Conservation (phyloP, 2,329 filamentous ascomycete genomes). For the Fragosphaeria purpurea region DNA sequence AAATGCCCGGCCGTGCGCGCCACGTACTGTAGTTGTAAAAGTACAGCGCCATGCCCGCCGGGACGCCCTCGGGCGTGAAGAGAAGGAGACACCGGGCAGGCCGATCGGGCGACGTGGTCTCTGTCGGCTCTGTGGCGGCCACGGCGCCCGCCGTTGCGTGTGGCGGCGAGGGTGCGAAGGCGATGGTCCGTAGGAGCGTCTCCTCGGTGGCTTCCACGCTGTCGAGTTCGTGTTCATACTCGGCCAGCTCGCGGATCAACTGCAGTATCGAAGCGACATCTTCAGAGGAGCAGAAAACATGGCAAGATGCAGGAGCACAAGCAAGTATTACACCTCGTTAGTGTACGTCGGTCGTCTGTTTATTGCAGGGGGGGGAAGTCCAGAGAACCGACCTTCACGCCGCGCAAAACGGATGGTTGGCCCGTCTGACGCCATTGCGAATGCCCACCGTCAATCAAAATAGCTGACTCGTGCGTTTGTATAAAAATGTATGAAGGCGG, state of each 20-base stretch:
- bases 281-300: slow-evolving; percentile 23
- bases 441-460: too few species aligned
- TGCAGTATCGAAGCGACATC: slow-evolving; percentile 73
- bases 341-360: too few species aligned
- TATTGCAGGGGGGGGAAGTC: not conserved
- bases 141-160: slow-evolving; percentile 20
- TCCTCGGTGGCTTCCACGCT: slow-evolving; percentile 70
- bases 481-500: not conserved
- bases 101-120: slow-evolving; percentile 42
- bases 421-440: slow-evolving; percentile 21
- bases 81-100: slow-evolving; percentile 71
- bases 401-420: slow-evolving; percentile 46
- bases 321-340: too few species aligned
- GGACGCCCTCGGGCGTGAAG: slow-evolving; percentile 34
- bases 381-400: slow-evolving; percentile 38
- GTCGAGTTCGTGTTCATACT: slow-evolving; percentile 71
- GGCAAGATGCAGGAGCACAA: too few species aligned
- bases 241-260: slow-evolving; percentile 76
- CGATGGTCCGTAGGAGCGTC: slow-evolving; percentile 63
- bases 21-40: slow-evolving; percentile 97
- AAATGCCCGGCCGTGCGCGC: slow-evolving; percentile 78
- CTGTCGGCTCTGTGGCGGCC: slow-evolving; percentile 42
- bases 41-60: slow-evolving; percentile 74
- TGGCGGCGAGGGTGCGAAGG: slow-evolving; percentile 54
- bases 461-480: too few species aligned